Base-by-base conservation (phyloP, 495 filamentous ascomycete genomes). In the Neurospora tetrasperma region DNA sequence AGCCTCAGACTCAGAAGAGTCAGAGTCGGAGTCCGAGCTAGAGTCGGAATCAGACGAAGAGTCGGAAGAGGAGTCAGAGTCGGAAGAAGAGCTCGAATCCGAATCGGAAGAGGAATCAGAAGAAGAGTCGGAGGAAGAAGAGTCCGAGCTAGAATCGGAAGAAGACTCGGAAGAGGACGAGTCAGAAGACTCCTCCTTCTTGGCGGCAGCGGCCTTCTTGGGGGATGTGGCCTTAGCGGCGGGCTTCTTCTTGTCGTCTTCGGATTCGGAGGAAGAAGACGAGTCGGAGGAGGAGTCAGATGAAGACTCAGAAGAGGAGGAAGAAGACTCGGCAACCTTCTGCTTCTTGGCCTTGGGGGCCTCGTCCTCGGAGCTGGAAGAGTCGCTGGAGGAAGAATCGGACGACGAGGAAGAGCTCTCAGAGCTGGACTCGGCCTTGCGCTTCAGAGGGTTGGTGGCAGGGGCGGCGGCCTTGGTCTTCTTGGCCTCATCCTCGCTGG, bases 401-500 rank as follows among this genome's bases (percentile, higher is more conserved):
- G 48, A 59, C 48, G 80, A 80, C 7, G 80, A 87, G 42, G 75
- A 79, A 46, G 82, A 86, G 42, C 82, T 85, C 41, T 82, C 83
- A 80, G 75, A 79, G 54, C 54, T 66, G 4, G 88, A 87, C 44
- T 83, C 83, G 31, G 89, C 89, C 83, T 93, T 93, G 74, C 91
- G 89, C 83, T 93, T 93, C 73, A 87, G 71, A 6, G 76, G 77
- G 41, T 87, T 88, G 31, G 75, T 76, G 6, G 76, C 74, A 14
- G 74, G 27, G 27, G 76, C 54, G 69, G 73, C 73, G 46, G 82
- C 78, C 40, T 84, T 75, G 54, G 86, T 84, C 42, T 76, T 73
- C 42, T 78, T 78, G 72, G 90, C 87, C 48, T 90, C 85, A 75
- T 91, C 88, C 70, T 90, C 89, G 77, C 87, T 90, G 41, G 90